A percentile compares a stretch with the other conserved stretches of the same genome.
phyloP scores from a whole-genome alignment of 2,329 filamentous ascomycete genomes.

The Ophidiomyces ophidiicola region DNA sequence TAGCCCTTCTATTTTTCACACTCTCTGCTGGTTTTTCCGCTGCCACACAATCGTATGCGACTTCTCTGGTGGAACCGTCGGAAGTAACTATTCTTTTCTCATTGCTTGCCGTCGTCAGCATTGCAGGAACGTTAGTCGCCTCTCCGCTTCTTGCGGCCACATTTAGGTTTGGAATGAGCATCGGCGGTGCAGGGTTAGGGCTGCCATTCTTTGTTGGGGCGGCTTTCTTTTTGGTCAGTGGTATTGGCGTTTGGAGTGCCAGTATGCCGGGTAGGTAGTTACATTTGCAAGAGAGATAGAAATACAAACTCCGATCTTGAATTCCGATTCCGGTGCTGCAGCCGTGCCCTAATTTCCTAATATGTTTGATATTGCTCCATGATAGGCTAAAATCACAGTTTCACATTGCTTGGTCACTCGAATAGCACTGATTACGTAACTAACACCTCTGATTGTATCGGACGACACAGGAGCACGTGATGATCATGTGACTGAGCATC shows the following conservation, averaged over 20 bases:
- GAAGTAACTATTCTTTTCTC: slow-evolving; percentile 2
- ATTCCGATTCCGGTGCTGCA: too few relatives aligned
- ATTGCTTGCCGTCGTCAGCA: slow-evolving; percentile 2
- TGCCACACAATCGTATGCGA: slow-evolving; percentile 3
- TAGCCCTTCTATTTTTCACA: slow-evolving; percentile 2
- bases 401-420: too few relatives aligned
- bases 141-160: slow-evolving; percentile 2
- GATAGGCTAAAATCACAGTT: too few relatives aligned
- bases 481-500: too few relatives aligned
- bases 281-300: neutral
- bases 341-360: too few relatives aligned
- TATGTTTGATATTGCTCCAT: too few relatives aligned
- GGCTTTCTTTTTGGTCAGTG: neutral
- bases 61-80: neutral
- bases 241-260: neutral
- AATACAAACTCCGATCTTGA: too few relatives aligned
- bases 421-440: too few relatives aligned
- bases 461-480: too few relatives aligned
- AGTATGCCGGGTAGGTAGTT: neutral
- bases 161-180: slow-evolving; percentile 3
- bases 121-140: slow-evolving; percentile 1
- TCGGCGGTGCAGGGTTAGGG: neutral
- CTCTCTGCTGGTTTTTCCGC: slow-evolving; percentile 2
- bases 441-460: too few relatives aligned
- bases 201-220: slow-evolving; percentile 2